Conservation (phyloP, 345 rosid genomes). For the Dovyalis caffra region DNA sequence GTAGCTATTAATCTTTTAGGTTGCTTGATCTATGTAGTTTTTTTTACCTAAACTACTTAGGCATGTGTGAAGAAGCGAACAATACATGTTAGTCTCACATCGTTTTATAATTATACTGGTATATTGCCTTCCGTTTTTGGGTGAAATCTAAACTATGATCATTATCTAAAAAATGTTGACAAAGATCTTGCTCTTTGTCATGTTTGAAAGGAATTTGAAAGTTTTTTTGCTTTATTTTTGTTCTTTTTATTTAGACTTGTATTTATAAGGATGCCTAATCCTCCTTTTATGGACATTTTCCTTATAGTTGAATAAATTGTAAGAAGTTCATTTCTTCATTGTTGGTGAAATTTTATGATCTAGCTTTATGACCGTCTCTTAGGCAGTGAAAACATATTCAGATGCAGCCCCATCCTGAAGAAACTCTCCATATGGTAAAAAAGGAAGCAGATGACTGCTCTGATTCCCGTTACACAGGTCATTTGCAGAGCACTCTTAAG, state of each 20-base stretch:
- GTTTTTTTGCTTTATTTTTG: neutral
- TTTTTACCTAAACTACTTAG: neutral
- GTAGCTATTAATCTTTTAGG: no score
- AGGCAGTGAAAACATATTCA: constrained; percentile 25
- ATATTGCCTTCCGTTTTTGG: neutral
- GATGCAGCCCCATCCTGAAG: constrained; percentile 44
- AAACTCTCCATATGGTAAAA: constrained; percentile 32
- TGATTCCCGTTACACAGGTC: constrained; percentile 26
- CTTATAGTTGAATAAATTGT: neutral
- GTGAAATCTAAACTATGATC: neutral
- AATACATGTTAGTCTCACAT: no score
- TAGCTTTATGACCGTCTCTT: neutral
- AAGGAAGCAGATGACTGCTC: constrained; percentile 36
- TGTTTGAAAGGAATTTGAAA: neutral
- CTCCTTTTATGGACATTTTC: neutral
- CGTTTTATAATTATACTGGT: no score
- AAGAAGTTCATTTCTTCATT: neutral
- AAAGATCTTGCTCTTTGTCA: no score
- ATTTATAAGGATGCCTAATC: neutral
- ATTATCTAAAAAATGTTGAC: neutral
- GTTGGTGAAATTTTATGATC: neutral
- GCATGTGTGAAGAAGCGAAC: no score
- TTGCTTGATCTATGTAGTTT: no score
- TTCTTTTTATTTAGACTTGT: no score
- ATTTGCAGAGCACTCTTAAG: constrained; percentile 21